Base-by-base conservation (phyloP, 2,329 filamentous ascomycete genomes). In the Paraphoma sp. region DNA sequence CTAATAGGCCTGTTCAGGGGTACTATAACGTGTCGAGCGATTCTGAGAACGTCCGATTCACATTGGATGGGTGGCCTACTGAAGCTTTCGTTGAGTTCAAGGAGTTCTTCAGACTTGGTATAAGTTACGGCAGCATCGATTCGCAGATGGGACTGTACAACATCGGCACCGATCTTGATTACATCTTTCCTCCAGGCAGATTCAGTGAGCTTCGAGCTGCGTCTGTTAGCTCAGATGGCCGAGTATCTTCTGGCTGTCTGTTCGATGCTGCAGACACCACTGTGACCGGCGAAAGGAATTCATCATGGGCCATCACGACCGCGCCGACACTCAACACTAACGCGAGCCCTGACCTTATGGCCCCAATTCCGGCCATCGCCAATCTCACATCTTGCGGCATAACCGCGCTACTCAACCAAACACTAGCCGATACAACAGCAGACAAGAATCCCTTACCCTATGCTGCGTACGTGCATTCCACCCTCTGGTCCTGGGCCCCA, bases 1-100 rank as follows among this genome's bases (percentile, higher is more conserved):
- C 65, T 4, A 79, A 81, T 48, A 76, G 78, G 38, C 84, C 86
- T 1, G 76, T 82, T 17, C 61, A 73, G 3, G 79, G 81, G 23
- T 90, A 88, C 63, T 87, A 85, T 55, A 76, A 75, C 6, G 76
- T 78, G 1, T 67, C 80, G 8, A 65, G 72, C 29, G 63, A 76
- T 41, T 46, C 63, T 10, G 63, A 73, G 3, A 77, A 79, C 16
- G 76, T 72, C 7, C 43, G 68, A 2, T 79, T 78, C 17, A 88
- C 86, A 0, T 68, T 78, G 0, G 80, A 87, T 72, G 87, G 87
- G 10, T 90, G 87, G 87, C 87, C 87, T 0, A 83, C 82, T n/a
- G 83, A 86, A 62, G 79, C 81, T 17, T 87, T 82, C 62, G 72
- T 88, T 33, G 84, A 87, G 61, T 80, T 88, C 44, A 76, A 79